These are phyloP conservation scores for Cymbidium sinense DNA, from an alignment of 106 monocot species.

Conservation along the genomic window DNA sequence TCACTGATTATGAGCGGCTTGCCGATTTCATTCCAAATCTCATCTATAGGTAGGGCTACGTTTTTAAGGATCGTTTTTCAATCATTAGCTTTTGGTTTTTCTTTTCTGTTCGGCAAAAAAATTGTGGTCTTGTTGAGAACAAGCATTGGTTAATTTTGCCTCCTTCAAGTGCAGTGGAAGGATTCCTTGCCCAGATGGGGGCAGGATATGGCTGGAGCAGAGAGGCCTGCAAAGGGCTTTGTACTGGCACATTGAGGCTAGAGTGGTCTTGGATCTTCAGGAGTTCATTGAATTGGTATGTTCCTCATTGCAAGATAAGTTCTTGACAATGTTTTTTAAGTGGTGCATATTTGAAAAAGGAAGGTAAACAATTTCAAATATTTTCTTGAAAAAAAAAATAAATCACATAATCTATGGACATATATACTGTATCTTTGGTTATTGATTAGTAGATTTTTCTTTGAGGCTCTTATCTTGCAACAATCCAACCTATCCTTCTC, in stretches of 20 bases:
- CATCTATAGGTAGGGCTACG: slow-evolving; percentile 52
- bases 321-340: background rate
- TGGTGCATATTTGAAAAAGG: too few species aligned
- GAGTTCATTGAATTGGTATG: slow-evolving; percentile 63
- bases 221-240: slow-evolving; percentile 74
- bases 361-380: too few species aligned
- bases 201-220: slow-evolving; percentile 96
- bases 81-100: background rate
- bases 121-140: background rate
- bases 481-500: too few species aligned
- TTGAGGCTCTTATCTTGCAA: too few species aligned
- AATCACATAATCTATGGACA: too few species aligned
- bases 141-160: slow-evolving; percentile 2
- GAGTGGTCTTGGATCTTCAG: slow-evolving; percentile 87
- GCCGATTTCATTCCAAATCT: slow-evolving; percentile 98
- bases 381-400: too few species aligned
- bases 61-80: background rate
- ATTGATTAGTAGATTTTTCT: too few species aligned
- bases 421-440: too few species aligned
- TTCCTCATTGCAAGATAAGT: background rate
- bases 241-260: slow-evolving; percentile 94
- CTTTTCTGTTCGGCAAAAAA: background rate
- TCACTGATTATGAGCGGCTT: slow-evolving; percentile 93
- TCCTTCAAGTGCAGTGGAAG: slow-evolving; percentile 48
- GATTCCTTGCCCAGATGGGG: slow-evolving; percentile 74